Base-by-base conservation (phyloP, 2,329 filamentous ascomycete species). In the Cordyceps tenuipes region DNA sequence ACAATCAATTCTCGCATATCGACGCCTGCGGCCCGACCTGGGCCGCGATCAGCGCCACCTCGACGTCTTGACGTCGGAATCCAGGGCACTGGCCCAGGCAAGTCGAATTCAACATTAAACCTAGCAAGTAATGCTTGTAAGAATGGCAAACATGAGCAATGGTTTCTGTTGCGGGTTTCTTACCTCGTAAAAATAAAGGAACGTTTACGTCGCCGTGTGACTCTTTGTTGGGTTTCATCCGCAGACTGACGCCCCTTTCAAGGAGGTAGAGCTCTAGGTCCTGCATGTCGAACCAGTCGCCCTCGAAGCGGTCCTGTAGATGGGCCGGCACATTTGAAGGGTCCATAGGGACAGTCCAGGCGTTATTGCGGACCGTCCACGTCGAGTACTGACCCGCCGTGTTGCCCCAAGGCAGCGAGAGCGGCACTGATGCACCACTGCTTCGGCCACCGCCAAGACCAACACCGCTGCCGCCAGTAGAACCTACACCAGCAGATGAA, bases 271-370 rank as follows among this genome's bases (percentile, higher is more conserved):
- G 60, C 58, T 64, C 63, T 36, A 64, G 41, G 19, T 63, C 63
- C 57, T 63, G 63, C 62, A 64, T 61, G 23, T 64, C 62, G 43
- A 64, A 64, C 63, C 62, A 63, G 52, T 64, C 63, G 15, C 63
- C 63, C 19, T 43, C 51, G 49, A 64, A 56, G 9, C 61, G 34
- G 2, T 61, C 49, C 36, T 61, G 62, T 2, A 63, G 50, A 23
- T 62, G 56, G 5, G 55, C 29, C 7, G 63, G 60, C 13, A 64
- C 58, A 15, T 61, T 23, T 1, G 62, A 58, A 23, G 61, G 21
- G 15, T 62, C 58, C 12, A 64, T 60, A 1, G 31, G 34, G n/a
- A 63, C 53, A 15, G 57, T 61, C 23, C 47, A 54, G 49, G 58
- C 49, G 23, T 57, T 53, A 9, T 53, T 59, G 39, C 57, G 57